These are phyloP conservation scores for Arctium lappa DNA, from an alignment of 129 eudicot genomes.

Conservation along the genomic window DNA sequence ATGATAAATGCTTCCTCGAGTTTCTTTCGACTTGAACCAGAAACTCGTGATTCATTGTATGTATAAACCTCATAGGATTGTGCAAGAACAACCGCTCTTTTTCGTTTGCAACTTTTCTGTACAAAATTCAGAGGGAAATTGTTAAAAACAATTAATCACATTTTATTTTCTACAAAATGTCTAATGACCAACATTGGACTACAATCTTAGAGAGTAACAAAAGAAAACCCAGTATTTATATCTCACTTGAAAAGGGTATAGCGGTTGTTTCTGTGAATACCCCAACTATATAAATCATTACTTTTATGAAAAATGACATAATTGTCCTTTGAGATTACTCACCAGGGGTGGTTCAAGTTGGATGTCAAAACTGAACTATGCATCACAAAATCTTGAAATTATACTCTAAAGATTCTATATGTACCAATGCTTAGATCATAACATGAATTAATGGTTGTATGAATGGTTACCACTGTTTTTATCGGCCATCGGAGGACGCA, in stretches of 20 bases:
- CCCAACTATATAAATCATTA: not conserved
- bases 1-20: slow-evolving; percentile 12
- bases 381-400: not conserved
- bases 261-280: not conserved
- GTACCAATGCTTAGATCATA: not conserved
- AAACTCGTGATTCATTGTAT: not conserved
- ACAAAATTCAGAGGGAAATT: not conserved
- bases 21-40: slow-evolving; percentile 9
- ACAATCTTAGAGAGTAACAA: not conserved
- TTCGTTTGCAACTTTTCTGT: slow-evolving; percentile 54
- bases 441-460: not conserved
- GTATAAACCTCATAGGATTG: slow-evolving; percentile 45
- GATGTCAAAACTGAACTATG: not conserved
- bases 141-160: not conserved
- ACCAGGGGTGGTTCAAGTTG: not conserved
- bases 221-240: not conserved
- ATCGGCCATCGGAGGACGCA: slow-evolving; percentile 56
- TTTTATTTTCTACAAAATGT: not conserved
- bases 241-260: not conserved
- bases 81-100: slow-evolving; percentile 55
- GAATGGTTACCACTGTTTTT: slow-evolving; percentile 46
- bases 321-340: not conserved
- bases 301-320: not conserved
- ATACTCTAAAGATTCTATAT: not conserved
- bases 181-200: not conserved